Conservation (phyloP, 805 yeast genomes). For the Lipomyces anomalus region DNA sequence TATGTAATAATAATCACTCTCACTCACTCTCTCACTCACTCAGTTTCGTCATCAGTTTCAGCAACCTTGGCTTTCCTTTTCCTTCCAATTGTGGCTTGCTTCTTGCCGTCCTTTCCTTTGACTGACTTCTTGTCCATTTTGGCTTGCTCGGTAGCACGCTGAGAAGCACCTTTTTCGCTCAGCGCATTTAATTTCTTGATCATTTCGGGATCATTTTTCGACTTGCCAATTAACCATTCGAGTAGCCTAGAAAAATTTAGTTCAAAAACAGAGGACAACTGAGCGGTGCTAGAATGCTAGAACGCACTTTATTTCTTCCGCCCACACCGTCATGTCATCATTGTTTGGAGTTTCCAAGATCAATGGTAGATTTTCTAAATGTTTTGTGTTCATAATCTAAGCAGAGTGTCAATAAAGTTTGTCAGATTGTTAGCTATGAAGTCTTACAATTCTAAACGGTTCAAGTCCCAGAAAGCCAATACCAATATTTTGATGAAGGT, state of each 20-base stretch:
- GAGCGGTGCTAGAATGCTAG: neutral
- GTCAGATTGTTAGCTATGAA: too few species aligned
- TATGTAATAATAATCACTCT: too few species aligned
- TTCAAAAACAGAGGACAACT: neutral
- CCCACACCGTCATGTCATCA: constrained; percentile 51
- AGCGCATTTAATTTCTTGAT: constrained; percentile 45
- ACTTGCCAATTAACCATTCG: constrained; percentile 69
- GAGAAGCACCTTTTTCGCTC: constrained; percentile 55
- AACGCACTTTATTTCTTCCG: constrained; percentile 24
- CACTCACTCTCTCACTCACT: too few species aligned
- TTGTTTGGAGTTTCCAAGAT: constrained; percentile 75
- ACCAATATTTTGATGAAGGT: constrained; percentile 85
- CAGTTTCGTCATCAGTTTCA: too few species aligned
- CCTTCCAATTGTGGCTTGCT: neutral
- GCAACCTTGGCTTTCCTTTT: neutral
- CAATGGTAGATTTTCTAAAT: constrained; percentile 64
- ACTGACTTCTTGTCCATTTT: constrained; percentile 56
- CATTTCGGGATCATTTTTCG: constrained; percentile 51
- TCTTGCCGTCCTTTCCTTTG: constrained; percentile 29
- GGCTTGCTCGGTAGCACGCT: constrained; percentile 61
- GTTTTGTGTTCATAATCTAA: constrained; percentile 59
- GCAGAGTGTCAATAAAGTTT: neutral
- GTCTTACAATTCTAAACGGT: constrained; percentile 52
- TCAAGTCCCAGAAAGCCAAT: constrained; percentile 85
- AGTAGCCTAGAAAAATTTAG: constrained; percentile 36